A percentile compares a stretch with the other conserved stretches of the same genome.
phyloP scores from a whole-genome alignment of 2,329 filamentous ascomycete species.

The Xylariaceae sp. region DNA sequence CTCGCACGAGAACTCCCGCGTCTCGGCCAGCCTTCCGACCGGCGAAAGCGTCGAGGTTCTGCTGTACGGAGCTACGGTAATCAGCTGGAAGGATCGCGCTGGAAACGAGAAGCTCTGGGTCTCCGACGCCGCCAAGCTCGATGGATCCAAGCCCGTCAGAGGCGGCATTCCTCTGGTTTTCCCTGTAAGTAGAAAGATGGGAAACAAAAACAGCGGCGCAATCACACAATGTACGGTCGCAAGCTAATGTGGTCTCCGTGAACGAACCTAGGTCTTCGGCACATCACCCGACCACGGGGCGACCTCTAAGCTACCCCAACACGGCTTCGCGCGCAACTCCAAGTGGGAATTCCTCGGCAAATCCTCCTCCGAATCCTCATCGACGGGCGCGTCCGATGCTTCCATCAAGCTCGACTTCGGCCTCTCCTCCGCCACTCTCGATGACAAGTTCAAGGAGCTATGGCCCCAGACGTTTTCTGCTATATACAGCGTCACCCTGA shows the following conservation, averaged over 20 bases:
- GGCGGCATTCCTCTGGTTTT: slow-evolving; percentile 92
- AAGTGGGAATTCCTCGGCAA: slow-evolving; percentile 94
- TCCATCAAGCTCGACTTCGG: slow-evolving; percentile 95
- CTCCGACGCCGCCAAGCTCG: slow-evolving; percentile 71
- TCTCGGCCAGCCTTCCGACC: slow-evolving; percentile 75
- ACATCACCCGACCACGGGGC: slow-evolving; percentile 69
- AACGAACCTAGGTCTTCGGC: slow-evolving; percentile 70
- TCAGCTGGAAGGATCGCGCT: slow-evolving; percentile 81
- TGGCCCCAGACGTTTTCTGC: slow-evolving; percentile 89
- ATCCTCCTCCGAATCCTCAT: slow-evolving; percentile 64
- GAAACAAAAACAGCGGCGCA: too few relatives aligned
- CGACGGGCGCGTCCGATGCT: slow-evolving; percentile 51
- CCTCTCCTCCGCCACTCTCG: slow-evolving; percentile 67
- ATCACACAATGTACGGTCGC: too few relatives aligned
- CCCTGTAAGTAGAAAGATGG: slow-evolving; percentile 57
- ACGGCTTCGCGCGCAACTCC: slow-evolving; percentile 87
- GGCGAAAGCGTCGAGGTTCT: slow-evolving; percentile 83
- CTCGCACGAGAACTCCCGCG: slow-evolving; percentile 62
- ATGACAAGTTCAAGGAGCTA: slow-evolving; percentile 59
- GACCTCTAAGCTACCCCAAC: slow-evolving; percentile 78
- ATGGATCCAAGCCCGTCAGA: slow-evolving; percentile 83
- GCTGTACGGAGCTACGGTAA: slow-evolving; percentile 87
- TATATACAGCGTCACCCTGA: slow-evolving; percentile 87
- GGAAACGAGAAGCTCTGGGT: slow-evolving; percentile 82
- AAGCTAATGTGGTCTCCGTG: slow-evolving; percentile 3